Percentiles rank a stretch among this genome's conserved stretches.
These are phyloP conservation scores for Rhizophlyctis rosea DNA, from an alignment of 192 early-diverging fungal species.

Conservation along the genomic window DNA sequence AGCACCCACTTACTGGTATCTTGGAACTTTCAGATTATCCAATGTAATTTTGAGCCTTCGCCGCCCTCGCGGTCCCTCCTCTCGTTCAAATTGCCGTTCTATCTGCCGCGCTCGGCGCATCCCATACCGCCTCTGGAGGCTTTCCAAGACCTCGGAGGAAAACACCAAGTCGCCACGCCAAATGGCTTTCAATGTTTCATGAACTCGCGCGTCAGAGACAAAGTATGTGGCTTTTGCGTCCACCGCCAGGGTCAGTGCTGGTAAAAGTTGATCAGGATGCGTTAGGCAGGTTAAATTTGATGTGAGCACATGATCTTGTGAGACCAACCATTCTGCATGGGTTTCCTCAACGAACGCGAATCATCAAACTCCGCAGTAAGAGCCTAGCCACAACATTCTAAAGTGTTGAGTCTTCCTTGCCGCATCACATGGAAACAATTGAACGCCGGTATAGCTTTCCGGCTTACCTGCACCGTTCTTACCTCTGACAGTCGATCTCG, in stretches of 20 bases:
- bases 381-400: not conserved
- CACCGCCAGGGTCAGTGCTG: constrained; percentile 17
- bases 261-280: not conserved
- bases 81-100: not conserved
- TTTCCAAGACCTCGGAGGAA: not conserved
- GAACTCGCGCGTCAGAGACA: constrained; percentile 18
- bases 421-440: too few relatives aligned
- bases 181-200: constrained; percentile 17
- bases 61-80: not conserved
- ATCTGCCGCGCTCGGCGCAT: constrained; percentile 5
- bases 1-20: constrained; percentile 9
- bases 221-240: constrained; percentile 15
- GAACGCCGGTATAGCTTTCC: too few relatives aligned
- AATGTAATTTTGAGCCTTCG: constrained; percentile 1
- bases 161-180: constrained; percentile 20
- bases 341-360: constrained; percentile 2
- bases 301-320: not conserved
- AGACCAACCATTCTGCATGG: constrained; percentile 12
- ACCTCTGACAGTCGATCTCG: constrained; percentile 20
- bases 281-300: not conserved
- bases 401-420: too few relatives aligned
- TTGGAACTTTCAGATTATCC: constrained; percentile 22
- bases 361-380: not conserved
- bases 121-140: constrained; percentile 8
- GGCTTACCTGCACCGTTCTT: not conserved